A percentile compares a stretch with the other conserved stretches of the same genome.
These are phyloP conservation scores for Pythium plurisporium DNA, from an alignment of 352 stramenopile genomes.

Conservation along the genomic window DNA sequence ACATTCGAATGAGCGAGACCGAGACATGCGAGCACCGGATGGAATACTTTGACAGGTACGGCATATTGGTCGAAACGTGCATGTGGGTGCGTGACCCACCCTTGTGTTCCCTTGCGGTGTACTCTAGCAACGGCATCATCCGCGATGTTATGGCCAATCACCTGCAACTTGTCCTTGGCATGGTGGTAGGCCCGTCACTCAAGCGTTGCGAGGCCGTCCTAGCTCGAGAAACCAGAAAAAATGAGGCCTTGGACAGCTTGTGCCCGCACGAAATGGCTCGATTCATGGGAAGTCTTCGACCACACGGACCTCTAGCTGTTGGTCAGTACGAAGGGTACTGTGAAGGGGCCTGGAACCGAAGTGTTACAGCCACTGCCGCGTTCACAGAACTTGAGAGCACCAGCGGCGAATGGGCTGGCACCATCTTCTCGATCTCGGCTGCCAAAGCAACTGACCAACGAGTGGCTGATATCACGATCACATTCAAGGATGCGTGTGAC, in stretches of 20 bases:
- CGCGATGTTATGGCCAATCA: conserved; percentile 84
- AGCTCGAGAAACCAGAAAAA: not conserved
- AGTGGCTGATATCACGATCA: conserved; percentile 5
- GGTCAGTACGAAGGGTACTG: conserved; percentile 23
- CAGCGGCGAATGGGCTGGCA: conserved; percentile 24
- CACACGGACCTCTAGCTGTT: not conserved
- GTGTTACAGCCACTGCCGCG: conserved; percentile 13
- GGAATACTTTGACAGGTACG: conserved; percentile 63
- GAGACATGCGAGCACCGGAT: conserved; percentile 55
- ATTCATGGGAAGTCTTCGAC: conserved; percentile 7
- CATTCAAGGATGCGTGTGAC: not conserved
- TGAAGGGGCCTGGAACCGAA: not conserved
- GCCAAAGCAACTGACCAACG: conserved; percentile 19
- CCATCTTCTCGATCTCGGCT: conserved; percentile 37
- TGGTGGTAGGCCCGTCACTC: conserved; percentile 34
- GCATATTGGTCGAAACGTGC: not conserved
- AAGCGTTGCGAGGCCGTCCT: not conserved
- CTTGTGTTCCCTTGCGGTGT: not conserved
- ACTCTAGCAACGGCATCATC: conserved; percentile 56
- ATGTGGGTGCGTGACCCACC: not conserved
- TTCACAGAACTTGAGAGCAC: conserved; percentile 4
- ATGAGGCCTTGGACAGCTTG: not conserved
- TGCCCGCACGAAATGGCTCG: not conserved
- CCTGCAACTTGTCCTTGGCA: conserved; percentile 53
- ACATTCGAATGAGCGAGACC: conserved; percentile 70